Conservation (phyloP, 139 green algal genomes). For the Trebouxia sp. region DNA sequence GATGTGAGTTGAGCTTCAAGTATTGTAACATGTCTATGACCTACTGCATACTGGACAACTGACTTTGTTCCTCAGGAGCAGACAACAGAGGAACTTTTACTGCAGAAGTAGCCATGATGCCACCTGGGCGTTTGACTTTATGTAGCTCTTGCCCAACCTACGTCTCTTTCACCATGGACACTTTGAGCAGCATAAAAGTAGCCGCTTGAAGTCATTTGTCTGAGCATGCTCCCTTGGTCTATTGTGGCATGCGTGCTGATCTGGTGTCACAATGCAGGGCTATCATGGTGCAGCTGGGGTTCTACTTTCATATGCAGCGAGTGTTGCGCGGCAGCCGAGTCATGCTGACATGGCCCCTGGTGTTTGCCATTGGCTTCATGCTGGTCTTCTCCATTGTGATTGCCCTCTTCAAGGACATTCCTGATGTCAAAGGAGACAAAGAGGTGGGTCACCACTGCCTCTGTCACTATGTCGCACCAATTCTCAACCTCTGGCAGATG, state of each 20-base stretch:
- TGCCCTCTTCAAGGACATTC: conserved; percentile 97
- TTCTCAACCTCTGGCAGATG: no score
- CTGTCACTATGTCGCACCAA: background rate
- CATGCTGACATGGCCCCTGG: conserved; percentile 43
- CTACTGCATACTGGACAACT: no score
- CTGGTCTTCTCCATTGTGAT: conserved; percentile 92
- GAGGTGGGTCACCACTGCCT: conserved; percentile 31
- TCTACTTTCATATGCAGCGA: conserved; percentile 83
- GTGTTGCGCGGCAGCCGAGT: conserved; percentile 38
- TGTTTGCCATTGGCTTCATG: conserved; percentile 91
- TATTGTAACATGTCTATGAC: background rate
- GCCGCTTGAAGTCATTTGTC: no score
- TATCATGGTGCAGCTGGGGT: conserved; percentile 84
- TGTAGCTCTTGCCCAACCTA: no score
- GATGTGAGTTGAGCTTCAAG: background rate
- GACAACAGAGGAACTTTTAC: no score
- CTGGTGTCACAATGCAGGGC: conserved; percentile 39
- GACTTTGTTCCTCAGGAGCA: no score
- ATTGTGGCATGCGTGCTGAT: background rate
- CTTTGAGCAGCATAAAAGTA: background rate
- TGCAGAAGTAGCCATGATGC: no score
- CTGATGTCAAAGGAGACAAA: conserved; percentile 84
- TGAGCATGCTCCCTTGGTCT: no score
- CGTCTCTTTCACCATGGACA: no score
- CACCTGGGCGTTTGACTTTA: no score